These are phyloP conservation scores for Claviceps digitariae DNA, from an alignment of 2,329 filamentous ascomycete genomes.

Conservation along the genomic window DNA sequence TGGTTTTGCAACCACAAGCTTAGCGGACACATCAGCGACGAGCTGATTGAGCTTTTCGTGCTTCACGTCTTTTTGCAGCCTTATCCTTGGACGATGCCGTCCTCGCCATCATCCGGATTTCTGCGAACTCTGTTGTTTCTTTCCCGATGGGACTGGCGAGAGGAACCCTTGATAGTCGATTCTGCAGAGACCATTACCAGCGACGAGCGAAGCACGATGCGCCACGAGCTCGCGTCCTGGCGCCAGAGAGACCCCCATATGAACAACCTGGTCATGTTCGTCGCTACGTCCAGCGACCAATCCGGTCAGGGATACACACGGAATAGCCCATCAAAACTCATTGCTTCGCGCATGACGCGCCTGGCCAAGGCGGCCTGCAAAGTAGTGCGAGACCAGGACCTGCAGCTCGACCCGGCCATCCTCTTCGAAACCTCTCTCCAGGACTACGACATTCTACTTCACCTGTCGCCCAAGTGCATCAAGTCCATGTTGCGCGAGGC, in stretches of 20 bases:
- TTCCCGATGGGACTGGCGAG: slow-evolving; percentile 82
- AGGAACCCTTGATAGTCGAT: slow-evolving; percentile 70
- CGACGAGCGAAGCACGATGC: slow-evolving; percentile 47
- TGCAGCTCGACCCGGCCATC: slow-evolving; percentile 31
- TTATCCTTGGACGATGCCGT: slow-evolving; percentile 66
- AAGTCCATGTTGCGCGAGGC: slow-evolving; percentile 27
- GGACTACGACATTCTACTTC: slow-evolving; percentile 81
- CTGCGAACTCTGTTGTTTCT: slow-evolving; percentile 68
- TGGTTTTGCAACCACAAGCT: slow-evolving; percentile 86
- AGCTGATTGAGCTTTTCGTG: slow-evolving; percentile 74
- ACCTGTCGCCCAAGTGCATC: slow-evolving; percentile 45
- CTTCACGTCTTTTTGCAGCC: slow-evolving; percentile 67
- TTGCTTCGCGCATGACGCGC: slow-evolving; percentile 69
- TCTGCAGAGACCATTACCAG: slow-evolving; percentile 46
- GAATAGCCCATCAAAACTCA: slow-evolving; percentile 59
- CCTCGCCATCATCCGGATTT: slow-evolving; percentile 67
- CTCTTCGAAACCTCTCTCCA: slow-evolving; percentile 61
- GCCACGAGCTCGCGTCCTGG: slow-evolving; percentile 68
- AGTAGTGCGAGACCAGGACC: slow-evolving; percentile 38
- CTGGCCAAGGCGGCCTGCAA: slow-evolving; percentile 65
- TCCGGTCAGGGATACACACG: slow-evolving; percentile 73
- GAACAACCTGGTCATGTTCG: slow-evolving; percentile 71
- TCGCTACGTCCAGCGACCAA: slow-evolving; percentile 63
- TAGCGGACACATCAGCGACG: slow-evolving; percentile 58
- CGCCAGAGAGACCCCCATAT: slow-evolving; percentile 77